Evolutionary conservation across 495 filamentous ascomycete species (phyloP), one percentile per base, ranked within the genome.

Genomic region (Penicillium herquei): DNA sequence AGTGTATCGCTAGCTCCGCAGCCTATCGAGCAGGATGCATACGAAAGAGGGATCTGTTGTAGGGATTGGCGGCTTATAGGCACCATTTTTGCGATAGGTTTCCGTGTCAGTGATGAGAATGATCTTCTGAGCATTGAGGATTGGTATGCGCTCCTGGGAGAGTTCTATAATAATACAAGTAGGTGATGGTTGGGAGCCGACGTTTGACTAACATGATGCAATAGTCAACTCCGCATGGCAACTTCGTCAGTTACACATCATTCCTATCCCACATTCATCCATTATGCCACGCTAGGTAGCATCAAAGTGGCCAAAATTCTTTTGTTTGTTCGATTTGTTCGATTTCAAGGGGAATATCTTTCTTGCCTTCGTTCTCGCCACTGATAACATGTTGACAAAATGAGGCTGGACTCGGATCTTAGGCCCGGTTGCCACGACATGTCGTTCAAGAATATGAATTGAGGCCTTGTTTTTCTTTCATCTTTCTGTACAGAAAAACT

Each of bases 1-100:
- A 92, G 78, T 3, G 81, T 81, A 63, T 85, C 79, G 13, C 71
- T 61, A 3, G 73, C 69, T 45, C 59, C 61, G 61, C 75, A 72
- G 47, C 81, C 84, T 34, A 90, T 82, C 18, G 84, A 88, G 65
- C 81, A 85, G 55, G 81, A 80, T 21, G 87, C 87, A 65, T 81
- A 89, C 64, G 79, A 81, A 40, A 80, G 78, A 6, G 84, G 86
- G 52, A 89, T 80, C n/a, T 61, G 51, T 34, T 67, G 39, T 35
- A 81, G 66, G 6, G 76, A 75, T 21, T 55, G 34, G 12, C 46
- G 17, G 6, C 58, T 56, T 31, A 70, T 65, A 49, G 59, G 35
- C 39, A 39, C 34, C 57, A 63, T 66, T 46, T 64, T 56, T 39
- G 35, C 55, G 51, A n/a, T 18, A 4, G 21, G 17, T 9, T 9